A percentile compares a stretch with the other conserved stretches of the same genome.
These are phyloP conservation scores for Microthlaspi erraticum DNA, from an alignment of 345 rosid species.

Conservation along the genomic window DNA sequence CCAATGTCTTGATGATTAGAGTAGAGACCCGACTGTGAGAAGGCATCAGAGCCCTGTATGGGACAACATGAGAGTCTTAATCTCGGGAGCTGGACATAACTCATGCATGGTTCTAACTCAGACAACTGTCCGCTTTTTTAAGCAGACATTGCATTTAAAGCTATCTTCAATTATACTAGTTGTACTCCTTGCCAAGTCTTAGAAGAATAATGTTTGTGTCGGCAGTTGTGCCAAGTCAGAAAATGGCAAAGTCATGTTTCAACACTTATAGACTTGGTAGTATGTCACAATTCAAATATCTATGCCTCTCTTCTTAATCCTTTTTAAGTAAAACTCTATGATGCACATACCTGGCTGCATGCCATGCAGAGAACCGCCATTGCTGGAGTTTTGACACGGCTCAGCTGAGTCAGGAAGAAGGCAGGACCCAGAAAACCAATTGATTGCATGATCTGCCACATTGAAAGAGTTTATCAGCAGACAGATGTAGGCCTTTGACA, in stretches of 20 bases:
- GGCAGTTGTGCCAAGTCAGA: slow-evolving; percentile 24
- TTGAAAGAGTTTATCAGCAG: slow-evolving; percentile 32
- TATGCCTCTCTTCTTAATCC: not conserved
- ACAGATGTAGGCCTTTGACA: not conserved
- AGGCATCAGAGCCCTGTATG: slow-evolving; percentile 90
- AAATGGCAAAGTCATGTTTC: not conserved
- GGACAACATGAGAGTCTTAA: slow-evolving; percentile 33
- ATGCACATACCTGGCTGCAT: slow-evolving; percentile 81
- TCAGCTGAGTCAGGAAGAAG: slow-evolving; percentile 85
- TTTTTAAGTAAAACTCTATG: slow-evolving; percentile 9
- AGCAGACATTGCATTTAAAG: slow-evolving; percentile 28
- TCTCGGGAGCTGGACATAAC: slow-evolving; percentile 30
- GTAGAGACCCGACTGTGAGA: slow-evolving; percentile 96
- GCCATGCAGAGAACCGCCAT: slow-evolving; percentile 99
- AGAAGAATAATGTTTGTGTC: slow-evolving; percentile 20
- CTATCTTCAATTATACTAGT: slow-evolving; percentile 3
- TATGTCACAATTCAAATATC: not conserved
- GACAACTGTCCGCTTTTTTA: slow-evolving; percentile 29
- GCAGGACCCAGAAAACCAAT: slow-evolving; percentile 97
- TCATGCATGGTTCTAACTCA: slow-evolving; percentile 16
- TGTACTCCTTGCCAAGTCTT: slow-evolving; percentile 12
- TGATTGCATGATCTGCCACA: slow-evolving; percentile 93
- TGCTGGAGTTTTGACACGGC: slow-evolving; percentile 83
- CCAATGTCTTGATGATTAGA: slow-evolving; percentile 99
- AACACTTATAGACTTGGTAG: not conserved